Base-by-base conservation (phyloP, 306 rosid species). In the Citrullus colocynthis region DNA sequence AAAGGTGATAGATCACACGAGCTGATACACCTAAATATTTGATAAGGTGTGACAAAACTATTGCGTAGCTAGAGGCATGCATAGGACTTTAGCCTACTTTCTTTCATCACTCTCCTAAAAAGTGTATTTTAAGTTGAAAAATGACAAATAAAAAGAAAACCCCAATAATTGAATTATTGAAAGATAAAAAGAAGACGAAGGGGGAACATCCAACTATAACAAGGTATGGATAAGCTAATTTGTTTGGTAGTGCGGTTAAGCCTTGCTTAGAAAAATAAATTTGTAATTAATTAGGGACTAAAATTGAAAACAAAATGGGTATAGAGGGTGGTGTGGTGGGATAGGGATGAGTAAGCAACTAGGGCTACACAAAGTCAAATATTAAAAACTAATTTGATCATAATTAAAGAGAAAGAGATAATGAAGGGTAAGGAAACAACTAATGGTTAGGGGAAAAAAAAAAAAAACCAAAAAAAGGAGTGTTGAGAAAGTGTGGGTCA, bases 401-500 rank as follows among this genome's bases (percentile, higher is more conserved):
- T 49, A 49, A 44, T 28, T 44, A 45, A 45, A 30, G n/a, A 72
- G 77, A 51, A 14, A 71, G 59, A 28, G 8, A 48, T 30, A 45
- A 17, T 7, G 74, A 67, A 66, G 14, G 36, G 36, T 42, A 70
- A 21, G 24, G 13, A 24, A 51, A 28, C 51, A 4, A 73, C 24
- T 48, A 48, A 48, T 71, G 58, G 57, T 13, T 45, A 71, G 48
- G 55, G 12, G 6, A 44, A 44, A 44, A 9, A 9, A 8, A 44
- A 44, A 44, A 9, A 44, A 10, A 69, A 42, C 20, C 11, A 42
- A 42, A 69, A 72, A 72, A 57, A 56, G 52, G 20, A 70, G 80
- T 52, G 79, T 78, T 76, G 85, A 80, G 81, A 57, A 65, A 55
- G 78, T 78, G 87, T 79, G 88, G 87, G 85, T 82, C 86, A 88